Conservation (phyloP, 2,329 filamentous ascomycete species). For the Diaporthe longicolla region DNA sequence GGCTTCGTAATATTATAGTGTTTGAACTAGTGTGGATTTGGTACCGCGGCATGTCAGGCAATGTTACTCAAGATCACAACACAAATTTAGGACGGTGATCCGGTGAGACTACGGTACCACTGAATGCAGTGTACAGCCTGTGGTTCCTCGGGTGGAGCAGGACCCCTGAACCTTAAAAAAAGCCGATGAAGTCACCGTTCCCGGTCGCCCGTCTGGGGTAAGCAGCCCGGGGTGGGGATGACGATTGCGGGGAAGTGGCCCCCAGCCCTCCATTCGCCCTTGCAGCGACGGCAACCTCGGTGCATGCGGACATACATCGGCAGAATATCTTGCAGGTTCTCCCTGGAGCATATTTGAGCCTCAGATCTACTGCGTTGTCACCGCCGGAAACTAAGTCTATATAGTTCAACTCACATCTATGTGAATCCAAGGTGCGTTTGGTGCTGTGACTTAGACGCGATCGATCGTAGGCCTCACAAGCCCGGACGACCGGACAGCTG, state of each 20-base stretch:
- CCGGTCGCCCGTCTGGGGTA: constrained; percentile 32
- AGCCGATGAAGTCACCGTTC: constrained; percentile 34
- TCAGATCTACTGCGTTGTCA: neutral
- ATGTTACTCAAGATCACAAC: too few species aligned
- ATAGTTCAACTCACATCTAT: neutral
- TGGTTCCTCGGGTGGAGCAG: neutral
- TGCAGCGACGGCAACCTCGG: constrained; percentile 30
- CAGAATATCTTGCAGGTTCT: constrained; percentile 15
- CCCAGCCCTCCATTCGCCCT: constrained; percentile 19
- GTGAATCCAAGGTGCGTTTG: neutral
- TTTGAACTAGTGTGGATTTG: too few species aligned
- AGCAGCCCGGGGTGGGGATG: constrained; percentile 23
- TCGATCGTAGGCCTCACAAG: neutral
- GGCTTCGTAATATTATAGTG: too few species aligned
- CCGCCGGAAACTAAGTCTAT: too few species aligned
- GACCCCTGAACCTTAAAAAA: constrained; percentile 28
- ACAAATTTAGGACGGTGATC: neutral
- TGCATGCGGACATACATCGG: constrained; percentile 2
- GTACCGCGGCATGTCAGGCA: too few species aligned
- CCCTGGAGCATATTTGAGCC: constrained; percentile 8
- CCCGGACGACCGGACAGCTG: neutral
- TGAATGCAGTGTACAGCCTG: neutral
- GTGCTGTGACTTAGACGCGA: neutral
- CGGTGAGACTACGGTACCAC: neutral
- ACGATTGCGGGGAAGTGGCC: constrained; percentile 9